A percentile compares a stretch with the other conserved stretches of the same genome.
phyloP scores from a whole-genome alignment of 371 early-diverging fungal genomes.

The Zopfochytrium polystomum region DNA sequence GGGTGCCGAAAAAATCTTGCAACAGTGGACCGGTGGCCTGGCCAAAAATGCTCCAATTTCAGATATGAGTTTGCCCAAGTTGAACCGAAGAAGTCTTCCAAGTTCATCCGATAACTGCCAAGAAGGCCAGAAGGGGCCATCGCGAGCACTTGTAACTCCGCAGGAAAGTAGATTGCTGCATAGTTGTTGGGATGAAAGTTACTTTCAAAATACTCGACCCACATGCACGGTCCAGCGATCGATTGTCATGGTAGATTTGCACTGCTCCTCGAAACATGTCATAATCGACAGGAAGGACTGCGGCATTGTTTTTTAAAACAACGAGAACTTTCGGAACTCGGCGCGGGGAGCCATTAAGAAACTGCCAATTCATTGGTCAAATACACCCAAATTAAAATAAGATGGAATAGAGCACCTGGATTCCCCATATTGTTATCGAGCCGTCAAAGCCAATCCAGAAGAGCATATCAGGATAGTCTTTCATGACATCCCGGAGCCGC shows the following conservation, averaged over 20 bases:
- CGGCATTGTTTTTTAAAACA: slow-evolving; percentile 62
- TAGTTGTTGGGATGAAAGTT: not conserved
- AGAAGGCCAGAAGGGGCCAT: slow-evolving; percentile 62
- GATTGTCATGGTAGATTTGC: slow-evolving; percentile 36
- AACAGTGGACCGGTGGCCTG: slow-evolving; percentile 58
- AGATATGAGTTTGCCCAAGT: slow-evolving; percentile 59
- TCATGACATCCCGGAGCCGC: slow-evolving; percentile 57
- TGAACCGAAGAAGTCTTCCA: slow-evolving; percentile 73
- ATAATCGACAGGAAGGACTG: slow-evolving; percentile 54
- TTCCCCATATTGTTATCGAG: slow-evolving; percentile 74
- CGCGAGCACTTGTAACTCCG: slow-evolving; percentile 65
- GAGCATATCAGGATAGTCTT: slow-evolving; percentile 75
- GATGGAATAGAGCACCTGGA: slow-evolving; percentile 53
- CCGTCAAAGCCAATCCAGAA: slow-evolving; percentile 70
- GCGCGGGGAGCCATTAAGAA: slow-evolving; percentile 60
- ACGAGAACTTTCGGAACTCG: slow-evolving; percentile 67
- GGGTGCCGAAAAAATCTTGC: slow-evolving; percentile 43
- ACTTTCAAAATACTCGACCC: not conserved
- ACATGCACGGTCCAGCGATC: not conserved
- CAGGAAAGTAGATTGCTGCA: slow-evolving; percentile 60
- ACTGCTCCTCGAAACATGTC: slow-evolving; percentile 60
- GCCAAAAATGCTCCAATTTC: slow-evolving; percentile 63
- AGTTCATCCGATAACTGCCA: slow-evolving; percentile 64
- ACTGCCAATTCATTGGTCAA: slow-evolving; percentile 31
- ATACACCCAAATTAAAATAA: not conserved